phyloP scores from a whole-genome alignment of 2,329 filamentous ascomycete species.

The Fusarium fracticaudum region DNA sequence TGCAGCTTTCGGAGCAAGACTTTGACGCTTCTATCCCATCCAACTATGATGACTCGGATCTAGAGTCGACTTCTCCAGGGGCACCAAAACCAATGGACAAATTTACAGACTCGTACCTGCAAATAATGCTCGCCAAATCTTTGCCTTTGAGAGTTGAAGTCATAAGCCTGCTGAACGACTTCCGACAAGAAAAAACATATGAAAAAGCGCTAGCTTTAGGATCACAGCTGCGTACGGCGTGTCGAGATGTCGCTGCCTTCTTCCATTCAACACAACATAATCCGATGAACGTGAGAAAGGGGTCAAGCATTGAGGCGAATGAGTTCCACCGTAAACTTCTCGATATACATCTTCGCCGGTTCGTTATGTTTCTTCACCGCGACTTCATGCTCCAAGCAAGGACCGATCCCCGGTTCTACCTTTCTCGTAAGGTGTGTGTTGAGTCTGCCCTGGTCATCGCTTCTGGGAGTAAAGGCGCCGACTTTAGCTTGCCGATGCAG shows the following conservation, averaged over 20 bases:
- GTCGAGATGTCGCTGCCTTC: slow-evolving; percentile 37
- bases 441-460: slow-evolving; percentile 40
- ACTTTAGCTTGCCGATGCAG: slow-evolving; percentile 21
- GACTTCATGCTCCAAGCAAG: slow-evolving; percentile 42
- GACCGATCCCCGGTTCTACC: slow-evolving; percentile 37
- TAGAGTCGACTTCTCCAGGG: slow-evolving; percentile 17
- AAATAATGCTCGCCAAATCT: slow-evolving; percentile 35
- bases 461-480: slow-evolving; percentile 24
- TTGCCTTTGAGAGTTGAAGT: slow-evolving; percentile 33
- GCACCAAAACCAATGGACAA: slow-evolving; percentile 1
- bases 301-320: slow-evolving; percentile 17
- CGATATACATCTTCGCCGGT: slow-evolving; percentile 39
- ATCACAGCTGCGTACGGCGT: slow-evolving; percentile 33
- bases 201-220: slow-evolving; percentile 32
- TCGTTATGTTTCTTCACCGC: slow-evolving; percentile 42
- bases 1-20: slow-evolving; percentile 27
- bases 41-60: slow-evolving; percentile 38
- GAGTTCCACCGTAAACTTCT: slow-evolving; percentile 40
- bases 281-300: neutral
- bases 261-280: slow-evolving; percentile 21
- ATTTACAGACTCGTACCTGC: slow-evolving; percentile 38
- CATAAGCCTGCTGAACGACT: slow-evolving; percentile 37
- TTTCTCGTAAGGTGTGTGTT: slow-evolving; percentile 40
- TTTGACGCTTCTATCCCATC: slow-evolving; percentile 34
- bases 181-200: slow-evolving; percentile 32